A percentile compares a stretch with the other conserved stretches of the same genome.
Conservation (phyloP, 2,329 filamentous ascomycete genomes). For the Cladosporium sp. region DNA sequence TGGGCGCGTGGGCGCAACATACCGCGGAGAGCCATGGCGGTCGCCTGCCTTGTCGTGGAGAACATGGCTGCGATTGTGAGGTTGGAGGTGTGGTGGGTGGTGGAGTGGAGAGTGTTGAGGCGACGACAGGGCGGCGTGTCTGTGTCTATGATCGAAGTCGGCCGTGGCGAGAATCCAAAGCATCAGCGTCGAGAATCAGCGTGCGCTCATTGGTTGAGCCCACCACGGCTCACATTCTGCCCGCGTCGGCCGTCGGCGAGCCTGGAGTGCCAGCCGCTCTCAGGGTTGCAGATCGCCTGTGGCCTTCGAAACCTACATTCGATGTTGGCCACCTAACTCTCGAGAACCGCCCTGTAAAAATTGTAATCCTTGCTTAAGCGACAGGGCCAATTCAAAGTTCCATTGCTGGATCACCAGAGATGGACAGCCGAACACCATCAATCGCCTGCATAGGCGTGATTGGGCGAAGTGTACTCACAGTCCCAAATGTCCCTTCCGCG, state of each 20-base stretch:
- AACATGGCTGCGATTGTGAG: conserved; percentile 37
- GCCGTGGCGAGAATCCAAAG: conserved; percentile 7
- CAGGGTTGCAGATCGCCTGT: no score
- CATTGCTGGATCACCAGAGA: not conserved
- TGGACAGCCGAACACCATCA: conserved; percentile 45
- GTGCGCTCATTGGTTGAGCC: conserved; percentile 16
- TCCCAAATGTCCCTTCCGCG: no score
- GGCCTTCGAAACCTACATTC: no score
- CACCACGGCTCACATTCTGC: no score
- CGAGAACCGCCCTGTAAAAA: no score
- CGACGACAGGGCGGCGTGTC: conserved; percentile 12
- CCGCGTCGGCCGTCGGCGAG: no score
- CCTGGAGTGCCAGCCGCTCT: no score
- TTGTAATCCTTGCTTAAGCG: no score
- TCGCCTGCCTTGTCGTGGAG: conserved; percentile 45
- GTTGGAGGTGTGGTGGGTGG: conserved; percentile 5
- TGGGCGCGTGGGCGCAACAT: conserved; percentile 22
- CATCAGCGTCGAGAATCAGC: conserved; percentile 1
- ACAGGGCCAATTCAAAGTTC: no score
- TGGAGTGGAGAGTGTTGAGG: conserved; percentile 22
- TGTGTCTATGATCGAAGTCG: conserved; percentile 4
- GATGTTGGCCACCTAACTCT: no score
- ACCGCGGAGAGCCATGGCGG: conserved; percentile 52
- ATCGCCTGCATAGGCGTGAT: conserved; percentile 93
- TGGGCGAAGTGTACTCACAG: conserved; percentile 69